Evolutionary conservation across 2,329 filamentous ascomycete species (phyloP).

Genomic region (Hypoxylon rubiginosum): DNA sequence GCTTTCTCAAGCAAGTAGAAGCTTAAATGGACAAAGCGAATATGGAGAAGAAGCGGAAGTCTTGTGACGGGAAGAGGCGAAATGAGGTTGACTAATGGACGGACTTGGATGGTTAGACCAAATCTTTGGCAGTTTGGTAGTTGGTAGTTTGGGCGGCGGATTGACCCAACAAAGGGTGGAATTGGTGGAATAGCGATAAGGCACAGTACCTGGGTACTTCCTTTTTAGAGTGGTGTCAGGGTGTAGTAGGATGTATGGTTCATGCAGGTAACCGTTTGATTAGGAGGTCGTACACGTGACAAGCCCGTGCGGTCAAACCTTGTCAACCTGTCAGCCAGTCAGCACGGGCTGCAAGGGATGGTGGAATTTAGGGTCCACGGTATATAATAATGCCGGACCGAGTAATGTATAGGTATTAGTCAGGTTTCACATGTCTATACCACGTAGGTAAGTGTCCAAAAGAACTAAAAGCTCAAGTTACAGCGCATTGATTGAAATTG

Average conservation of each 20-base stretch:
- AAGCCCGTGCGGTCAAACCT: too few species aligned
- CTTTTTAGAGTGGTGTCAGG: too few species aligned
- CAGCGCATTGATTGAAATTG: background rate
- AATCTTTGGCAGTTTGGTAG: too few species aligned
- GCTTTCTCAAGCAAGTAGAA: background rate
- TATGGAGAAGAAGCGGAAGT: background rate
- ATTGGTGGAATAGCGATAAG: conserved; percentile 2
- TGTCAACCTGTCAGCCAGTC: too few species aligned
- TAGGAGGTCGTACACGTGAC: conserved; percentile 20
- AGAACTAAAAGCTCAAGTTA: background rate
- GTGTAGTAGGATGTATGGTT: too few species aligned
- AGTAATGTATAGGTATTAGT: background rate
- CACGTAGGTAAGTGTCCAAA: too few species aligned
- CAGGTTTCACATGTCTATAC: background rate
- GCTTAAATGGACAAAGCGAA: background rate
- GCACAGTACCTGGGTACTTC: conserved; percentile 18
- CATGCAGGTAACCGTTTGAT: conserved; percentile 1
- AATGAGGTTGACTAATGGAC: conserved; percentile 28
- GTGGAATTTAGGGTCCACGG: background rate
- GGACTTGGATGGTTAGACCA: conserved; percentile 6
- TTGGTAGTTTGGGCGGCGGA: conserved; percentile 39
- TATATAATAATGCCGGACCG: background rate
- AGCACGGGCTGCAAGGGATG: background rate
- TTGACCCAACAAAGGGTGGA: conserved; percentile 26
- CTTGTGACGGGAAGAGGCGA: conserved; percentile 11